A percentile compares a stretch with the other conserved stretches of the same genome.
Conservation (phyloP, 2,329 filamentous ascomycete species). For the Hypocrella siamensis region DNA sequence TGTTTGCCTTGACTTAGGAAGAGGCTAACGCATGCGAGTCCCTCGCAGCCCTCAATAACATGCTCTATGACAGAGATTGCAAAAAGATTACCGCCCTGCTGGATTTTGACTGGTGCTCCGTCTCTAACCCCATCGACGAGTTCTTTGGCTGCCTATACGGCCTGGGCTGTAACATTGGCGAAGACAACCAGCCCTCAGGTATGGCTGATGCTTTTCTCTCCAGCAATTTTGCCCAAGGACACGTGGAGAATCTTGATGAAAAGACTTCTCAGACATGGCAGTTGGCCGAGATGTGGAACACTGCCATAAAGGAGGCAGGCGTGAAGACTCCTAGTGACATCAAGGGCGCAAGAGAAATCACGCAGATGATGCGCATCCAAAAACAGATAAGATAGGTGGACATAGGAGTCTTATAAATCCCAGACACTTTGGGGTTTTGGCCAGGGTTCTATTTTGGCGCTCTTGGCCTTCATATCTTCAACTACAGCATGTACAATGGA, state of each 20-base stretch:
- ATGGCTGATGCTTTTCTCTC: constrained; percentile 1
- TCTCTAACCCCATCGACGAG: constrained; percentile 11
- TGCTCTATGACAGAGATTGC: constrained; percentile 9
- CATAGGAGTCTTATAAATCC: no score
- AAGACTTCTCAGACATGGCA: constrained; percentile 1
- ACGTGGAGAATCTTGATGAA: background rate
- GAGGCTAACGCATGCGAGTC: no score
- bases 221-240: background rate
- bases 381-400: no score
- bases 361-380: background rate
- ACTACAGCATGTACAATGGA: no score
- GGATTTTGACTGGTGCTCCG: constrained; percentile 12
- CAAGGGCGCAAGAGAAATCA: background rate
- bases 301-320: background rate
- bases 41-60: constrained; percentile 11
- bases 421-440: no score
- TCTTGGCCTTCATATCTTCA: no score
- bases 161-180: constrained; percentile 1
- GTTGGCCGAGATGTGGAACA: constrained; percentile 1
- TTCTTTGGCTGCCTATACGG: constrained; percentile 9
- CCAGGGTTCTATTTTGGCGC: no score
- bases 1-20: no score
- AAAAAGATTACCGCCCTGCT: constrained; percentile 10
- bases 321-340: background rate
- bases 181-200: background rate